Percentiles rank a stretch among this genome's conserved stretches.
These are phyloP conservation scores for Benincasa hispida DNA, from an alignment of 306 rosid species.

Conservation along the genomic window DNA sequence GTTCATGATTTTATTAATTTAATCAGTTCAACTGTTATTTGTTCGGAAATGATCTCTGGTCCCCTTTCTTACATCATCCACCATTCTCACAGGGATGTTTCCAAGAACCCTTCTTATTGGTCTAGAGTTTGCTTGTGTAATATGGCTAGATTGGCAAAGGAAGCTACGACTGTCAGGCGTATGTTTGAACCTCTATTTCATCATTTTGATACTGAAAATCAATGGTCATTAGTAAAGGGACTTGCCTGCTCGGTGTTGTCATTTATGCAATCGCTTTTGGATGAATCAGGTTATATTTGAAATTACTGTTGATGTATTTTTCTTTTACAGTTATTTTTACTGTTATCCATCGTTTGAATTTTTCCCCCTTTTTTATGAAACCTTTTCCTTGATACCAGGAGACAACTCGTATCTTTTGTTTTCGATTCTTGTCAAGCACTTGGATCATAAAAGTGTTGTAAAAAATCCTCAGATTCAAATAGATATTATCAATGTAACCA, in stretches of 20 bases:
- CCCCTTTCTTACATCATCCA: conserved; percentile 4
- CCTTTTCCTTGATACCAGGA: conserved; percentile 40
- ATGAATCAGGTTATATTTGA: conserved; percentile 60
- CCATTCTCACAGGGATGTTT: conserved; percentile 44
- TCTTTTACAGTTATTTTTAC: background rate
- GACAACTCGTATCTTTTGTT: conserved; percentile 63
- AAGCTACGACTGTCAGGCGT: conserved; percentile 70
- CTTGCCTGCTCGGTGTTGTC: conserved; percentile 50
- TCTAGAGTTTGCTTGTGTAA: conserved; percentile 68
- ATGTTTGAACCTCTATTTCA: conserved; percentile 87
- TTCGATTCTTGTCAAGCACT: conserved; percentile 81
- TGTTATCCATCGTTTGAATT: background rate
- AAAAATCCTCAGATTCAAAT: conserved; percentile 58
- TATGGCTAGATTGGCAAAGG: conserved; percentile 71
- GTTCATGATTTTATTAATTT: conserved; percentile 11
- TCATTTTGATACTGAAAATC: conserved; percentile 56
- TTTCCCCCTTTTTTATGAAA: background rate
- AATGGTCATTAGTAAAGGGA: conserved; percentile 74
- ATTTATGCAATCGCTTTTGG: conserved; percentile 62
- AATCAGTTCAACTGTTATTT: conserved; percentile 3
- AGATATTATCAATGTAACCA: conserved; percentile 43
- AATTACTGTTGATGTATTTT: background rate
- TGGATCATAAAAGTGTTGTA: conserved; percentile 85
- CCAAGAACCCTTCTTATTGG: conserved; percentile 74
- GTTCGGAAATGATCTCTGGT: conserved; percentile 9